Conservation (phyloP, 2,329 filamentous ascomycete species). For the Bipolaris cookei region DNA sequence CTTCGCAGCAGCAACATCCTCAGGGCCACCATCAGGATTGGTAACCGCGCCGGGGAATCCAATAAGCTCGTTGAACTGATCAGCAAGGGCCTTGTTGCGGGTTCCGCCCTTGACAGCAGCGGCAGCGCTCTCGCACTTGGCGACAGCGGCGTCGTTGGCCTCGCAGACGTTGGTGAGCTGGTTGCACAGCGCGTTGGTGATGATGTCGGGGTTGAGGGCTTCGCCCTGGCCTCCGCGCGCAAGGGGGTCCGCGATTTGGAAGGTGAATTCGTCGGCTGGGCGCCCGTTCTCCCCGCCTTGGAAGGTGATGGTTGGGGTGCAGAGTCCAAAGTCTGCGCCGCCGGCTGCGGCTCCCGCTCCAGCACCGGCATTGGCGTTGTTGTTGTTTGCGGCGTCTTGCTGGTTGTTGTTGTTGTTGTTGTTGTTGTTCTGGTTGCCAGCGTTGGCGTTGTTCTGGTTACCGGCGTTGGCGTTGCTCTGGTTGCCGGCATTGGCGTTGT, state of each 20-base stretch:
- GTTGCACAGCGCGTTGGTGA: constrained; percentile 74
- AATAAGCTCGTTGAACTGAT: constrained; percentile 50
- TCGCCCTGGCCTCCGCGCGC: constrained; percentile 68
- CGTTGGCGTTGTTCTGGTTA: not conserved
- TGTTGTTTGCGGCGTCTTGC: constrained; percentile 19
- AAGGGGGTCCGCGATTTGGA: constrained; percentile 68
- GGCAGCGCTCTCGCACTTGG: constrained; percentile 61
- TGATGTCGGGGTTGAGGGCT: constrained; percentile 74
- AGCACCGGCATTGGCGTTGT: constrained; percentile 24
- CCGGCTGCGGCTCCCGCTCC: constrained; percentile 21
- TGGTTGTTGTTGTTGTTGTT: constrained; percentile 23
- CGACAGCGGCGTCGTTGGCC: constrained; percentile 65
- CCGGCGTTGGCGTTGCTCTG: not conserved
- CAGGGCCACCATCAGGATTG: constrained; percentile 41
- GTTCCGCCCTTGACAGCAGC: constrained; percentile 57
- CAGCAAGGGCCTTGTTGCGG: constrained; percentile 50
- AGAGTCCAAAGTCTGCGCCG: constrained; percentile 46
- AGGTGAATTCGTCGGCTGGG: constrained; percentile 66
- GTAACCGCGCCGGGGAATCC: constrained; percentile 48
- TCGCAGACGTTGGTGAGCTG: constrained; percentile 71
- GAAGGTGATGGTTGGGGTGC: constrained; percentile 64
- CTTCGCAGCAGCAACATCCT: constrained; percentile 26
- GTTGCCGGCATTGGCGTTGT: not conserved
- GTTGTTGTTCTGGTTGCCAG: constrained; percentile 9
- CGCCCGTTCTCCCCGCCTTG: constrained; percentile 61